Evolutionary conservation across 768 basidiomycete genomes (phyloP).

Genomic region (Suillus sp.): DNA sequence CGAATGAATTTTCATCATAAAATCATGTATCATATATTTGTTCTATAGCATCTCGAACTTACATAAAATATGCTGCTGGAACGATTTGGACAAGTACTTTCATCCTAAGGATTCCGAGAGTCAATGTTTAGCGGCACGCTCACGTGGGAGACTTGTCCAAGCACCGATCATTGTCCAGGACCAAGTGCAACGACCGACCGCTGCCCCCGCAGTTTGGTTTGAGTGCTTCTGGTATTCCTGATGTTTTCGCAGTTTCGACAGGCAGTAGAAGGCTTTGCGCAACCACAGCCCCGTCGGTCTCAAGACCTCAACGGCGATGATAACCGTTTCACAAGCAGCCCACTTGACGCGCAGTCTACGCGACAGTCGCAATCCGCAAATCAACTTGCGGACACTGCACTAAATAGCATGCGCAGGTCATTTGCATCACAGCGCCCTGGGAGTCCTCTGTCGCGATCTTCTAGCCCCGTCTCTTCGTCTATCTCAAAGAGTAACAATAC

Average conservation of each 20-base stretch:
- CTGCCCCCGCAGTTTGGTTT: not conserved
- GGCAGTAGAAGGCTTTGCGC: constrained; percentile 70
- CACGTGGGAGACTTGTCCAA: constrained; percentile 13
- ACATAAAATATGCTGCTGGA: not conserved
- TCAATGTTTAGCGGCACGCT: not conserved
- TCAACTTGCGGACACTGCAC: not conserved
- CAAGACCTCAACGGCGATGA: constrained; percentile 33
- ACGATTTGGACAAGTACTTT: not conserved
- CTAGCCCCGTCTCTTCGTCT: constrained; percentile 29
- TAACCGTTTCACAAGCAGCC: constrained; percentile 38
- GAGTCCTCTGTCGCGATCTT: constrained; percentile 24
- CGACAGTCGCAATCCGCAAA: constrained; percentile 41
- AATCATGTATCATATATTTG: constrained; percentile 1
- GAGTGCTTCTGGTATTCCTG: constrained; percentile 6
- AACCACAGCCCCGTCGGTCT: constrained; percentile 43
- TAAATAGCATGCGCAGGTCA: constrained; percentile 62
- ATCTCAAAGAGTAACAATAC: constrained; percentile 13
- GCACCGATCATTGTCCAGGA: not conserved
- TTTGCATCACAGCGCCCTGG: constrained; percentile 51
- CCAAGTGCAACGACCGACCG: not conserved
- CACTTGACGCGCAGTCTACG: constrained; percentile 34
- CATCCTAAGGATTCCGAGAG: not conserved
- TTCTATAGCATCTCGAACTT: not conserved
- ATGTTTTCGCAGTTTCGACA: constrained; percentile 81
- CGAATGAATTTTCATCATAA: constrained; percentile 21